These are phyloP conservation scores for Fonsecaea pedrosoi DNA, from an alignment of 2,329 filamentous ascomycete species.

Conservation along the genomic window DNA sequence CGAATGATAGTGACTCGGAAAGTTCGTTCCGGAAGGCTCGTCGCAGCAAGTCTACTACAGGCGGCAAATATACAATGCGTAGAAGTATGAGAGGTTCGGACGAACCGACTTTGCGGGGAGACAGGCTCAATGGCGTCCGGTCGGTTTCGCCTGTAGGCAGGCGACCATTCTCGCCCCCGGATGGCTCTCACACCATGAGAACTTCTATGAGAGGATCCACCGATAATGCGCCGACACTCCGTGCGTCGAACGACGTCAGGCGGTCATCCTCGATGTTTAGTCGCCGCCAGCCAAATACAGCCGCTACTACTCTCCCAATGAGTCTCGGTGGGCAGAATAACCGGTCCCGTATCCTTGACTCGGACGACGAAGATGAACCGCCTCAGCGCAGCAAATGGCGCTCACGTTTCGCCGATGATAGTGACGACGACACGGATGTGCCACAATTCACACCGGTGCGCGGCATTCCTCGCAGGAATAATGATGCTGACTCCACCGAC, in stretches of 20 bases:
- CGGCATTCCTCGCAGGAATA: conserved; percentile 64
- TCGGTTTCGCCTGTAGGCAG: conserved; percentile 70
- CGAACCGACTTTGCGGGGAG: conserved; percentile 49
- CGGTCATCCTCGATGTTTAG: conserved; percentile 50
- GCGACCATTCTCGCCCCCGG: conserved; percentile 53
- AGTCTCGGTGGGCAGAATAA: conserved; percentile 37
- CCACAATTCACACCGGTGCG: conserved; percentile 60
- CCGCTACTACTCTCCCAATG: conserved; percentile 45
- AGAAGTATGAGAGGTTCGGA: conserved; percentile 71
- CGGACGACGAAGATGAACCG: conserved; percentile 66
- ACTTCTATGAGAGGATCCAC: conserved; percentile 59
- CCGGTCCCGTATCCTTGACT: conserved; percentile 62
- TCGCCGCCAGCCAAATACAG: conserved; percentile 43
- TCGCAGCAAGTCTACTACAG: conserved; percentile 49
- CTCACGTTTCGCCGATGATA: conserved; percentile 74
- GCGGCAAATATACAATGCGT: conserved; percentile 67
- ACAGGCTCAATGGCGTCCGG: conserved; percentile 68
- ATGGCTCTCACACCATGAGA: conserved; percentile 52
- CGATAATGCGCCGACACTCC: conserved; percentile 45
- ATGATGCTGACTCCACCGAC: conserved; percentile 68
- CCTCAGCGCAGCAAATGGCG: conserved; percentile 49
- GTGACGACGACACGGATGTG: conserved; percentile 69
- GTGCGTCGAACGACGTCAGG: conserved; percentile 40
- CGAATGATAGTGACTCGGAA: conserved; percentile 69
- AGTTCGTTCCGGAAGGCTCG: conserved; percentile 80